phyloP scores from a whole-genome alignment of 306 rosid genomes.

The Styphnolobium japonicum region DNA sequence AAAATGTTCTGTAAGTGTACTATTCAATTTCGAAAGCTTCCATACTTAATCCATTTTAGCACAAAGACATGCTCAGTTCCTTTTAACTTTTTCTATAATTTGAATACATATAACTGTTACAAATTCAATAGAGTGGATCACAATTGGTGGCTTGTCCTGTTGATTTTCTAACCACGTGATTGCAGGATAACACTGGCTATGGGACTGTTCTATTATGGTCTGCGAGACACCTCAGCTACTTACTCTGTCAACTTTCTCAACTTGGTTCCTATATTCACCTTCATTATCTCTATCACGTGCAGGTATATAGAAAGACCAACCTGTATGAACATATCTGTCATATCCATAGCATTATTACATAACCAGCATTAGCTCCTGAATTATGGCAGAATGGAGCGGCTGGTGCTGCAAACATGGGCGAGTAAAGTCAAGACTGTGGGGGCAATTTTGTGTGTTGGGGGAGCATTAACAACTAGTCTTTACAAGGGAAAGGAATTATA shows the following conservation, averaged over 20 bases:
- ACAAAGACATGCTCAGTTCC: neutral
- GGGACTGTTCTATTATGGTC: slow-evolving; percentile 51
- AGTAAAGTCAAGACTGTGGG: slow-evolving; percentile 43
- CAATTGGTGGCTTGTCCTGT: neutral
- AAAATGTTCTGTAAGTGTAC: neutral
- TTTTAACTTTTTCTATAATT: no score
- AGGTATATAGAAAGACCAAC: slow-evolving; percentile 15
- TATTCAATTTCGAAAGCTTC: neutral
- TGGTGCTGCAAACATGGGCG: slow-evolving; percentile 15
- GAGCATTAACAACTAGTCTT: slow-evolving; percentile 38
- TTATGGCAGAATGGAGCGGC: slow-evolving; percentile 38
- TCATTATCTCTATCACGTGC: slow-evolving; percentile 34
- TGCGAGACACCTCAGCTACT: slow-evolving; percentile 56
- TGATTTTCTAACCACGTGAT: neutral
- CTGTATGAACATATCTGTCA: neutral
- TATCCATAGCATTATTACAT: neutral
- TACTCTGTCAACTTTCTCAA: slow-evolving; percentile 54
- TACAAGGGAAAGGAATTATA: slow-evolving; percentile 39
- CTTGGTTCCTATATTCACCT: slow-evolving; percentile 47
- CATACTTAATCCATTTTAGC: neutral
- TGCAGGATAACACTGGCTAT: slow-evolving; percentile 43
- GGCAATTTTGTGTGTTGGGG: slow-evolving; percentile 45
- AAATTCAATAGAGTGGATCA: neutral
- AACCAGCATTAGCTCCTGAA: neutral
- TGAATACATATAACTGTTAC: neutral